Conservation (phyloP, 2,329 filamentous ascomycete species). For the Aspergillus udagawae region DNA sequence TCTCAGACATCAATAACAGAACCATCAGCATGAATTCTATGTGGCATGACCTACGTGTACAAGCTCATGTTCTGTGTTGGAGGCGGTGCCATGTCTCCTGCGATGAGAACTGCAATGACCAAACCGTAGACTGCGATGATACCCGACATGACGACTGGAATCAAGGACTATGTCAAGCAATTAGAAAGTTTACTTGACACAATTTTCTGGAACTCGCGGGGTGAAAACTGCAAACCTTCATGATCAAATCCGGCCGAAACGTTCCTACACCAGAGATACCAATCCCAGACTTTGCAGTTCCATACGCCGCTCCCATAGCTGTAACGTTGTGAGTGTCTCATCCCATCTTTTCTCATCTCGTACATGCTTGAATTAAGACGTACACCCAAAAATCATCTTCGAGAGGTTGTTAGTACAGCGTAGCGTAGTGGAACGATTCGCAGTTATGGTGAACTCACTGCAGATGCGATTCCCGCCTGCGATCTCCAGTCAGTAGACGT, state of each 20-base stretch:
- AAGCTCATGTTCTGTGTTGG: slow-evolving; percentile 68
- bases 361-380: slow-evolving; percentile 20
- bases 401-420: slow-evolving; percentile 21
- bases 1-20: slow-evolving; percentile 15
- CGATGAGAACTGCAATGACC: slow-evolving; percentile 93
- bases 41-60: slow-evolving; percentile 61
- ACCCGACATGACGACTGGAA: slow-evolving; percentile 81
- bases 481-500: slow-evolving; percentile 21
- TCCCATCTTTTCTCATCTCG: slow-evolving; percentile 4
- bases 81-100: slow-evolving; percentile 77
- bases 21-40: slow-evolving; percentile 1
- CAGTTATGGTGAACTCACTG: slow-evolving; percentile 35
- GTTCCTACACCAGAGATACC: slow-evolving; percentile 64
- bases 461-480: slow-evolving; percentile 48
- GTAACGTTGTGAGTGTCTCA: slow-evolving; percentile 22
- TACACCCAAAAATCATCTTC: slow-evolving; percentile 52
- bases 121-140: slow-evolving; percentile 98
- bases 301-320: slow-evolving; percentile 64
- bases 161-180: slow-evolving; percentile 42
- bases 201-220: not conserved
- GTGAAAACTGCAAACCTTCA: slow-evolving; percentile 52
- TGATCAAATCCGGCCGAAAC: slow-evolving; percentile 63
- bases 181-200: slow-evolving; percentile 1
- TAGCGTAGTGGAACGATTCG: slow-evolving; percentile 1
- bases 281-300: slow-evolving; percentile 65